These are phyloP conservation scores for Heliosperma pusillum DNA, from an alignment of 148 eudicot genomes.

Conservation along the genomic window DNA sequence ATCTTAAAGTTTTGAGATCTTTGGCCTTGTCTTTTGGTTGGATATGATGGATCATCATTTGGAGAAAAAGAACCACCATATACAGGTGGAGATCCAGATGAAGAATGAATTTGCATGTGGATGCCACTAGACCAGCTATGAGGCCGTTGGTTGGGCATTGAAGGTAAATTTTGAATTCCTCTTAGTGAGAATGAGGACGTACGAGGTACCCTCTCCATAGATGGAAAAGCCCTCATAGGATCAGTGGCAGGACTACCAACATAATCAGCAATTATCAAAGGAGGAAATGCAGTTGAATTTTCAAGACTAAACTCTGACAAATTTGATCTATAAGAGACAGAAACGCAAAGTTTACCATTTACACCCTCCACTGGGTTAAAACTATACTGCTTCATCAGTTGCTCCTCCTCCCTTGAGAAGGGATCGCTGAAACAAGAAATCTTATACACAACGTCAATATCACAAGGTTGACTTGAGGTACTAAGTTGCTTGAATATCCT, in stretches of 20 bases:
- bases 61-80: constrained; percentile 36
- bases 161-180: constrained; percentile 43
- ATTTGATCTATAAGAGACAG: constrained; percentile 62
- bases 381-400: constrained; percentile 63
- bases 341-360: constrained; percentile 72
- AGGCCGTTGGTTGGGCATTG: constrained; percentile 65
- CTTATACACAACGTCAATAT: constrained; percentile 72
- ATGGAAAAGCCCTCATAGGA: constrained; percentile 74
- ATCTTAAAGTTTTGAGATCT: constrained; percentile 49
- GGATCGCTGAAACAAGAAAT: constrained; percentile 72
- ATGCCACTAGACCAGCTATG: constrained; percentile 91
- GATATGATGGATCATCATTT: constrained; percentile 45
- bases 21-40: constrained; percentile 46
- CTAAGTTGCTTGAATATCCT: constrained; percentile 58
- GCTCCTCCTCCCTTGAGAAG: constrained; percentile 71
- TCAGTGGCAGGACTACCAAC: constrained; percentile 94
- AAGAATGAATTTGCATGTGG: constrained; percentile 42
- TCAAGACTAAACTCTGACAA: constrained; percentile 68
- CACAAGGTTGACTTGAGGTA: constrained; percentile 47
- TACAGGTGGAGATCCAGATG: constrained; percentile 55
- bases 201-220: constrained; percentile 37
- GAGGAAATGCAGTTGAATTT: constrained; percentile 59
- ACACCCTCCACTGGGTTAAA: constrained; percentile 71
- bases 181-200: constrained; percentile 46
- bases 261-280: constrained; percentile 83